Evolutionary conservation across 441 rosid genomes (phyloP).

Genomic region (Hypseocharis bilobata): DNA sequence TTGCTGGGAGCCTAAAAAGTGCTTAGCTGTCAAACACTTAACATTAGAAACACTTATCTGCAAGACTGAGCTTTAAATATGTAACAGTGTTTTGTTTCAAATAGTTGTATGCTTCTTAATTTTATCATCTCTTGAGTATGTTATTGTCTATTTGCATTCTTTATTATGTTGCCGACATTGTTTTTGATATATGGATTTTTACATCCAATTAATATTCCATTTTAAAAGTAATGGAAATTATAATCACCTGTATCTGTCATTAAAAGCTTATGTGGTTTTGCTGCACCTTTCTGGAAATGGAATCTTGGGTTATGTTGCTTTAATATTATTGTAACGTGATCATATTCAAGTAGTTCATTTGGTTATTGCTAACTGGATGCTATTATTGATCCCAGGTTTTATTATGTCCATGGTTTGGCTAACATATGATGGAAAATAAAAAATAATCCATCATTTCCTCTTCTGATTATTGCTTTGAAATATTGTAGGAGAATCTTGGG

Average conservation of each 20-base stretch:
- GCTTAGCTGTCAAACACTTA: not conserved
- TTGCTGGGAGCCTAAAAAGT: not conserved
- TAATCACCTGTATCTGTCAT: not conserved
- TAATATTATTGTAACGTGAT: not conserved
- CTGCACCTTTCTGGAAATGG: not conserved
- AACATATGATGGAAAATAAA: not conserved
- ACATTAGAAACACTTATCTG: not conserved
- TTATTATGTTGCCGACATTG: not conserved
- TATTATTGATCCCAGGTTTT: not conserved
- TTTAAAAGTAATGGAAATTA: not conserved
- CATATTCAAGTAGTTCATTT: not conserved
- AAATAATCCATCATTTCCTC: not conserved
- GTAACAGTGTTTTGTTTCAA: not conserved
- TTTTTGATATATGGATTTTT: not conserved
- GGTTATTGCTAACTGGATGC: not conserved
- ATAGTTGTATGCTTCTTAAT: not conserved
- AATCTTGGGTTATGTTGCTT: too few relatives aligned
- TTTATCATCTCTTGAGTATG: not conserved
- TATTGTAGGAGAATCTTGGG: slow-evolving; percentile 54
- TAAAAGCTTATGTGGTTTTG: not conserved
- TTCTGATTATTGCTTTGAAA: slow-evolving; percentile 3
- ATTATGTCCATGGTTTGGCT: not conserved
- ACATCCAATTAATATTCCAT: not conserved
- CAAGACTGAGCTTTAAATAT: not conserved
- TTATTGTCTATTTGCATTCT: not conserved